A percentile compares a stretch with the other conserved stretches of the same genome.
Conservation (phyloP, 495 filamentous ascomycete genomes). For the Talaromyces thailandensis region DNA sequence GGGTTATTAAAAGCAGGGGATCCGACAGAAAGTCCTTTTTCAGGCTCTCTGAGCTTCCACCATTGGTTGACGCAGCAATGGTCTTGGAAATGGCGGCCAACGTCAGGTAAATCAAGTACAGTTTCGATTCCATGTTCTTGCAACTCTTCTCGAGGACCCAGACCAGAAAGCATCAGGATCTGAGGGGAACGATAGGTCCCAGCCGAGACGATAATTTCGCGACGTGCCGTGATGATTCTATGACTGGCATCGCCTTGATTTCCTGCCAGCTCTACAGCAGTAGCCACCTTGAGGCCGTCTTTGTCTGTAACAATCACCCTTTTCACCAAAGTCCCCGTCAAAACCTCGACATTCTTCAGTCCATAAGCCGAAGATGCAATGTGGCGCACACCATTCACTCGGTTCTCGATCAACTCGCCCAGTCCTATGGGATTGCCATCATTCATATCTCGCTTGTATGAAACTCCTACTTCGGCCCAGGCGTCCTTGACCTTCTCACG, state of each 20-base stretch:
- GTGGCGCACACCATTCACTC: constrained; percentile 24
- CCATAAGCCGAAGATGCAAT: constrained; percentile 21
- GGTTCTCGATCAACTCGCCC: constrained; percentile 21
- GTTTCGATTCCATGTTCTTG: constrained; percentile 37
- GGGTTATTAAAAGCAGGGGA: constrained; percentile 17
- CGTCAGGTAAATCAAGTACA: constrained; percentile 33
- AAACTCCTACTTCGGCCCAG: constrained; percentile 21
- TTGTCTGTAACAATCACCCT: constrained; percentile 16
- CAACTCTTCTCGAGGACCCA: constrained; percentile 37
- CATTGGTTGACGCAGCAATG: constrained; percentile 39
- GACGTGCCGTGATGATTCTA: constrained; percentile 24
- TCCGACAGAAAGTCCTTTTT: constrained; percentile 21
- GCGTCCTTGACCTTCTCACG: constrained; percentile 19
- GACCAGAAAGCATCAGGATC: constrained; percentile 39
- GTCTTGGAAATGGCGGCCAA: constrained; percentile 53
- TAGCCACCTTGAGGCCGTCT: constrained; percentile 11
- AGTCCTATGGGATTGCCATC: constrained; percentile 21
- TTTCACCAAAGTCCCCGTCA: constrained; percentile 20
- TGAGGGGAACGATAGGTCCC: constrained; percentile 39
- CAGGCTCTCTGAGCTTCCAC: constrained; percentile 28
- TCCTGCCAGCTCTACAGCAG: constrained; percentile 19
- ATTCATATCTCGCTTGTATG: constrained; percentile 16
- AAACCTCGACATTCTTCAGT: constrained; percentile 15
- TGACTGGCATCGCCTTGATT: constrained; percentile 3
- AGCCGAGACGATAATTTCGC: constrained; percentile 36